Base-by-base conservation (phyloP, 2,329 filamentous ascomycete species). In the Clonostachys rhizophaga region DNA sequence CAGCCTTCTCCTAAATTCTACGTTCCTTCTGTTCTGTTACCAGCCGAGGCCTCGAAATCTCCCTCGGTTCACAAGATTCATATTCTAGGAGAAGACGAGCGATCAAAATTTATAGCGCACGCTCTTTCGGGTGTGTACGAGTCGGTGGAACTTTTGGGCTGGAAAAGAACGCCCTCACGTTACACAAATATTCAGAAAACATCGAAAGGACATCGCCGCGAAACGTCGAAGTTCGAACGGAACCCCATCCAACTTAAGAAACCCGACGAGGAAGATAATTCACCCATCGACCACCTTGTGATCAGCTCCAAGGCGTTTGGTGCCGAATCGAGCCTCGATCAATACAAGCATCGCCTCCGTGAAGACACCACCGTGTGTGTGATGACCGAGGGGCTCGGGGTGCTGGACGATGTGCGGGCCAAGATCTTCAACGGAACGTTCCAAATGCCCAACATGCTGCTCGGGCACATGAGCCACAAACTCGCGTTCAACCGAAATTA, bases 381-480 rank as follows among this genome's bases (percentile, higher is more conserved):
- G 47, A 64, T 95, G 47, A 86, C 90, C 48, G 88, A 92, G 52
- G 90, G 91, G 1, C 80, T 97, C 65, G 92, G 94, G 1, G 71
- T 90, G 2, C 74, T 90, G n/a, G 91, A 97, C 43, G 78, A 84
- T 43, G 75, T 96, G 39, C 90, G 89, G 56, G 66, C 76, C 34
- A 65, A 76, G 11, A 64, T 95, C 30, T 96, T 96, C 55, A 76
- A 80, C 0, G 78, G 91, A 50, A 73, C 79, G 1, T 62, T 67
- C 1, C 72, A 69, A 1, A 78, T 87, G 24, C 94, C 94, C 3
- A 81, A 80, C 47, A 96, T 95, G 56, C 74, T 96, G 49, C 62
- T 91, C 30, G 89, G 88, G 9, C 74, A 82, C 48, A 71, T 77
- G 62, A 69, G 64, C n/a, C 70, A 78, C 49, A 64, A 68, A 0